Evolutionary conservation across 257 asterid species (phyloP), one percentile per base, ranked within the genome.

Genomic region (Solanum lycopersicoides): DNA sequence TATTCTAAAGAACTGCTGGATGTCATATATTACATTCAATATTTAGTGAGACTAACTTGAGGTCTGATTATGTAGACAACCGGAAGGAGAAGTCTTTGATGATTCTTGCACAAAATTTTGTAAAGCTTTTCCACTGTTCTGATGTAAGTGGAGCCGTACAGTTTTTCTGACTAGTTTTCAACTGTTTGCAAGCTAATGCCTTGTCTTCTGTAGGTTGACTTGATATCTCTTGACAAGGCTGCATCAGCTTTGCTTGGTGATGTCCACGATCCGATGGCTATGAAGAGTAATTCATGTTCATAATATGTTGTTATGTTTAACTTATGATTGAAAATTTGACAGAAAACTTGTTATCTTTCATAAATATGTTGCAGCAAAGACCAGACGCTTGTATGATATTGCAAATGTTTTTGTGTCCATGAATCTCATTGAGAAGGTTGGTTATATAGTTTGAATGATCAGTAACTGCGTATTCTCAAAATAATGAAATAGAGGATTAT

Each of bases 371-470:
- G 91, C 98, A 93, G 98, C 95, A 72, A 94, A 93, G 86, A 74
- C 90, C 56, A 92, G 98, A 77, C 98, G 96, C 80, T 87, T 94
- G 90, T 93, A 93, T 88, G 98, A 94, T 87, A 92, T 93, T 88
- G 93, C 96, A 21, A 93, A 93, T 90, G 96, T 94, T 74, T 90
- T 94, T 41, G 88, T 92, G 68, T 93, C 98, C 41, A 89, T 93
- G 93, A 90, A 87, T 86, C 95, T 94, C 34, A 89, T 94, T 87
- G 93, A 94, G 88, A 94, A 94, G 98, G 98, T 94, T 85, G 89
- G 93, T 86, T 60, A 18, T 76, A 63, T 35, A 32, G 42, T 77
- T 68, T 76, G 65, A 86, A 13, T 84, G 74, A 30, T n/a, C 44
- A 65, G 83, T 82, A 47, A 82, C 45, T 82, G 85, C 12, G 25